These are phyloP conservation scores for Leishmania guyanensis DNA, from an alignment of 208 protist species.

Conservation along the genomic window DNA sequence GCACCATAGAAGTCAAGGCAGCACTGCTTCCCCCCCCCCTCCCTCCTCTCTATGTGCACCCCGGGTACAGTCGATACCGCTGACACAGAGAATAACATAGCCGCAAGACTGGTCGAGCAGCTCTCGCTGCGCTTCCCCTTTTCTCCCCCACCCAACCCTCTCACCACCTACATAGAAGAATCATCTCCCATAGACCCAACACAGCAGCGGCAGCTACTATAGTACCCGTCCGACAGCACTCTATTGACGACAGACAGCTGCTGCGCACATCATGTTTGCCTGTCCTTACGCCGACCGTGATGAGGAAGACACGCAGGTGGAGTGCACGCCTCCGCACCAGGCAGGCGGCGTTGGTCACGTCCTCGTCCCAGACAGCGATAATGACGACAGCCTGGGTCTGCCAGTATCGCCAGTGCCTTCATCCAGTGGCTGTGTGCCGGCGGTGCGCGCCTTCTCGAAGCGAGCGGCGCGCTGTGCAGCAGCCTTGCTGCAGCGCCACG, in stretches of 20 bases:
- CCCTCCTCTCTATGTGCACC: not conserved
- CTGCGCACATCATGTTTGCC: not conserved
- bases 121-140: not conserved
- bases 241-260: not conserved
- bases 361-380: slow-evolving; percentile 34
- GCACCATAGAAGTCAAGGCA: not conserved
- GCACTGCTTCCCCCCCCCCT: not conserved
- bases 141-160: not conserved
- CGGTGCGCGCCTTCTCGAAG: slow-evolving; percentile 28
- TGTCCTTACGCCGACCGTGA: not conserved
- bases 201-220: too few species aligned
- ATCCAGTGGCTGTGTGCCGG: not conserved
- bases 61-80: not conserved
- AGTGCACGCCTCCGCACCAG: not conserved
- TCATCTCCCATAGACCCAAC: not conserved
- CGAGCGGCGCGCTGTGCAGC: slow-evolving; percentile 22
- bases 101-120: not conserved
- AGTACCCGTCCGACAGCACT: not conserved
- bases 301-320: not conserved
- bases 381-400: slow-evolving; percentile 21
- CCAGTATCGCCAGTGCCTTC: not conserved
- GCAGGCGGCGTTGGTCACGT: not conserved
- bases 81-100: not conserved
- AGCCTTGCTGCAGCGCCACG: slow-evolving; percentile 23
- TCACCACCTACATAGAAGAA: not conserved